These are phyloP conservation scores for Monocercomonoides exilis DNA, from an alignment of 78 protist genomes.

Conservation along the genomic window DNA sequence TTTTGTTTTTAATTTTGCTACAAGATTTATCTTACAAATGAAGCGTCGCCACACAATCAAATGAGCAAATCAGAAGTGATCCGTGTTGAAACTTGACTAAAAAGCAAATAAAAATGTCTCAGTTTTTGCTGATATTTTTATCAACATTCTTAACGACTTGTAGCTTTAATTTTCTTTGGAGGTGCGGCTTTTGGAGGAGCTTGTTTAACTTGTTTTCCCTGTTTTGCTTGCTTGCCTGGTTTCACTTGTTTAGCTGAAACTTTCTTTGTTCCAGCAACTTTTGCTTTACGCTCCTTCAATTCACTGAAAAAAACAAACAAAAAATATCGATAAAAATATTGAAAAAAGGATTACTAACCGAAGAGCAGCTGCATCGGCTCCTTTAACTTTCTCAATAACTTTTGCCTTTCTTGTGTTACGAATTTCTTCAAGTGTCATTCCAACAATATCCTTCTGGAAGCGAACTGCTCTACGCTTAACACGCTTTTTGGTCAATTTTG, in stretches of 20 bases:
- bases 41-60: neutral
- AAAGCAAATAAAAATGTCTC: neutral
- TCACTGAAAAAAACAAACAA: neutral
- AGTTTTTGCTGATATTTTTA: no score
- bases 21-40: neutral
- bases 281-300: no score
- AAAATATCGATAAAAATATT: no score
- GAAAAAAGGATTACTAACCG: neutral
- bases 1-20: neutral
- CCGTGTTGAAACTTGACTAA: neutral
- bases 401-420: no score
- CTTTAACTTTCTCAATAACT: neutral
- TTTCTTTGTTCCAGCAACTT: no score
- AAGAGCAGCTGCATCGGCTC: neutral
- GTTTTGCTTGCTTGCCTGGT: no score
- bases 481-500: neutral
- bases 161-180: no score
- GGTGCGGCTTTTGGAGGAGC: no score
- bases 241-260: no score
- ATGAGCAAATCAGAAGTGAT: neutral
- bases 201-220: no score
- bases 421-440: neutral
- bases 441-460: neutral
- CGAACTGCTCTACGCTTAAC: neutral
- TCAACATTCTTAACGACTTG: no score